Evolutionary conservation across 495 filamentous ascomycete species (phyloP).

Genomic region (Penicillium cosmopolitanum): DNA sequence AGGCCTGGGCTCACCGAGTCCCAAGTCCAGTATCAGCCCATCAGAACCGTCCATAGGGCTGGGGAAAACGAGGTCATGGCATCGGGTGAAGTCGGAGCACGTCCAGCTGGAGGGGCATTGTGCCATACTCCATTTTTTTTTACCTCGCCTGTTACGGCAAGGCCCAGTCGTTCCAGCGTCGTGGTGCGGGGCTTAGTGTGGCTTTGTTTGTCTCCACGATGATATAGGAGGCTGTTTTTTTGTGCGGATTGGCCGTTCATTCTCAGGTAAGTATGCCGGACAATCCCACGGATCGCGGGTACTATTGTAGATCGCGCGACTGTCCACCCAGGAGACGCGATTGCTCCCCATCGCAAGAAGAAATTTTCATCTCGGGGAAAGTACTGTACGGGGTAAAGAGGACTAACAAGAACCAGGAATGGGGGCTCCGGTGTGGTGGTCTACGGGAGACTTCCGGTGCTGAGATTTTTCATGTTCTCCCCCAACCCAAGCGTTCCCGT

Average conservation of each 20-base stretch:
- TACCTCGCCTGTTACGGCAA: not conserved
- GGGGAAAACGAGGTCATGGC: not conserved
- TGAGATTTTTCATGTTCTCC: conserved; percentile 1
- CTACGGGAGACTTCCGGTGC: conserved; percentile 21
- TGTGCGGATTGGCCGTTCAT: conserved; percentile 1
- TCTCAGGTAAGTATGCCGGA: conserved; percentile 5
- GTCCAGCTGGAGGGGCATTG: conserved; percentile 10
- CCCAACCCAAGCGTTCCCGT: conserved; percentile 5
- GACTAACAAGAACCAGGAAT: conserved; percentile 10
- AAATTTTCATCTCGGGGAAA: conserved; percentile 24
- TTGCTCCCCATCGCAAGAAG: not conserved
- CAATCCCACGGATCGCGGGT: conserved; percentile 14
- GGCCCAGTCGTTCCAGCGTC: conserved; percentile 1
- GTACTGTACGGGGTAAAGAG: conserved; percentile 21
- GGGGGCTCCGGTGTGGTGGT: conserved; percentile 9
- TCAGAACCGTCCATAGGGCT: conserved; percentile 11
- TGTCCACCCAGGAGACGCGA: not conserved
- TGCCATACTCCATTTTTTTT: conserved; percentile 21
- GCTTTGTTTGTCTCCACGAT: conserved; percentile 24
- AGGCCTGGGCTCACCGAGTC: conserved; percentile 6
- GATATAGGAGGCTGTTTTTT: conserved; percentile 22
- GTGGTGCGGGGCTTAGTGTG: conserved; percentile 28
- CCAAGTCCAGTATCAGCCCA: conserved; percentile 4
- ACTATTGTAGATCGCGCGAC: conserved; percentile 9
- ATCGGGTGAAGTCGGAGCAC: conserved; percentile 30